Evolutionary conservation across 495 filamentous ascomycete genomes (phyloP), one percentile per base, ranked within the genome.

Genomic region (Aspergillus mulundensis): DNA sequence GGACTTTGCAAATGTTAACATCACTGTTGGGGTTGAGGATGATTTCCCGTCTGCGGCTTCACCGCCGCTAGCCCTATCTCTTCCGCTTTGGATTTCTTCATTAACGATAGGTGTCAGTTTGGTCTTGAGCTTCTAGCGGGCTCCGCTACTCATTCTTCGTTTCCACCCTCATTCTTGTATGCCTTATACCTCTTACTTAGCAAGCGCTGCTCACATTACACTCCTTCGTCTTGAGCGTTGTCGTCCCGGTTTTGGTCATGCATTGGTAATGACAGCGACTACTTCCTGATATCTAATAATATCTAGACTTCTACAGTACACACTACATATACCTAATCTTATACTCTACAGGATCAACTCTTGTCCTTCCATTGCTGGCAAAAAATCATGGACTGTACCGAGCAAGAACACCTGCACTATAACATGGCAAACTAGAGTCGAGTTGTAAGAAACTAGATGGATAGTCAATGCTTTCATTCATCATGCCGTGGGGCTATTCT

Each of bases 1-100:
- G 0, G 64, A 61, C 2, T 92, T 87, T 59, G 84, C 83, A 25
- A 84, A 82, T 57, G 71, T 78, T 15, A 80, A 79, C 23, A 66
- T 89, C 25, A 81, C 81, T 5, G 68, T 69, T 1, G 78, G 70
- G 1, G 47, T 53, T 5, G 32, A 51, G n/a, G 21, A 55, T 52
- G 7, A 60, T 19, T 15, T 40, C 11, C 48, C 58, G 6, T 61
- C 62, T 49, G 56, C 60, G 20, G 28, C 58, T 39, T 42, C 34
- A 34, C 30, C 28, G 14, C 23, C 14, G 6, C 21, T 32, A 18
- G 12, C 30, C 11, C 12, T 25, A 0, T 44, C 28, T n/a, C 18
- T 50, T 18, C 25, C 41, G 23, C 16, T 50, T 7, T 50, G 25
- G 43, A 21, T 8, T 28, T 11, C 51, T 7, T 36, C 46, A 15